These are phyloP conservation scores for Seminavis robusta DNA, from an alignment of 108 stramenopile species.

Conservation along the genomic window DNA sequence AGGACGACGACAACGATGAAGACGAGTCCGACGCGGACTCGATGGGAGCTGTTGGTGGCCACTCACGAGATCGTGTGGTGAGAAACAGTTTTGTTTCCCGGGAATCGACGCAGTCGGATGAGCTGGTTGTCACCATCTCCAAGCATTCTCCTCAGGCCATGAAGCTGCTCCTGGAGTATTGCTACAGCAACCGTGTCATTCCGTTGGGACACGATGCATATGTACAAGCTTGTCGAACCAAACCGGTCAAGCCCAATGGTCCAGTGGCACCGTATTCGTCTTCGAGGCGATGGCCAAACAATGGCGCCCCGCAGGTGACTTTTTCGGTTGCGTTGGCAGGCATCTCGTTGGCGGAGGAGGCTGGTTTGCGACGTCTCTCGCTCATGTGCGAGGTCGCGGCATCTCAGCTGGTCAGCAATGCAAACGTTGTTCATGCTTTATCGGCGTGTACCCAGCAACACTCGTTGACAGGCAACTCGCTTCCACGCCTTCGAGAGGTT, in stretches of 20 bases:
- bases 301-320: constrained; percentile 51
- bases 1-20: constrained; percentile 8
- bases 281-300: constrained; percentile 44
- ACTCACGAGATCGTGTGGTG: not conserved
- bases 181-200: constrained; percentile 81
- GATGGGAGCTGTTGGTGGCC: not conserved
- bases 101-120: constrained; percentile 4
- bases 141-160: constrained; percentile 85
- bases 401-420: constrained; percentile 42
- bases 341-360: constrained; percentile 74
- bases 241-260: constrained; percentile 20
- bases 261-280: constrained; percentile 25
- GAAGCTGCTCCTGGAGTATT: constrained; percentile 80
- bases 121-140: constrained; percentile 22
- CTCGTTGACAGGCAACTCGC: constrained; percentile 52
- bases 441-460: constrained; percentile 49
- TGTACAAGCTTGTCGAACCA: constrained; percentile 40
- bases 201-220: constrained; percentile 72
- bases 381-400: constrained; percentile 89
- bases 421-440: constrained; percentile 69
- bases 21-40: not conserved
- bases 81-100: constrained; percentile 16
- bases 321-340: constrained; percentile 68
- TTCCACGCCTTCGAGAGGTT: constrained; percentile 64
- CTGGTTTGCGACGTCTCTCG: constrained; percentile 63